Evolutionary conservation across 2,329 filamentous ascomycete genomes (phyloP), one percentile per base, ranked within the genome.

Genomic region (Fusarium poae): DNA sequence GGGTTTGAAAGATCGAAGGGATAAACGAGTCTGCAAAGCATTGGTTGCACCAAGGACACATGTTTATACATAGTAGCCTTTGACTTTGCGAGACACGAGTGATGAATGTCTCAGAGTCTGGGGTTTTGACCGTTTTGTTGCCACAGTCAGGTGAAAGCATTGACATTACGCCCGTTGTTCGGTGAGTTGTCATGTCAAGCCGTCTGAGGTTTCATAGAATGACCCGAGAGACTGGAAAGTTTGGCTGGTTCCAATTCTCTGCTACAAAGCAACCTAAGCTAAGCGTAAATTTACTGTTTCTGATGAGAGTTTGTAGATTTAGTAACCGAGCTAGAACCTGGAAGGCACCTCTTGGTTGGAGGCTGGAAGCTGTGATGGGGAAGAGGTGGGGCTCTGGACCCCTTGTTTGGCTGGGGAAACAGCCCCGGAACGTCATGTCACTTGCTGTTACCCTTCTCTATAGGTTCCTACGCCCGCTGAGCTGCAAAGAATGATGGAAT

Each of bases 381-480:
- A 27, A 51, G 60, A 51, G 60, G 62, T 65, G 62, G 62, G 45
- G 61, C 40, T 43, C 45, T 53, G 58, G 53, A 43, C 64, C 62
- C 46, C 48, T 50, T 67, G 61, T 37, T 53, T 67, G 62, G 60
- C 62, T 60, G 62, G 61, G 62, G 16, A 23, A 58, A 37, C 48
- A 51, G 32, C 21, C 29, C 29, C 23, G 58, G 40, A 67, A 61
- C 57, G 62, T 65, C 62, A 63, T 69, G 66, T 64, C 57, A 64
- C 51, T 71, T 56, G 56, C 53, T 52, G 57, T 29, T 20, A 27
- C 25, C 42, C 18, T 43, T 45, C 18, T 27, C 25, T 39, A 16
- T 18, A 29, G 18, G 34, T 40, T 51, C 23, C 52, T 64, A 72
- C 71, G 71, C 71, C 71, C 71, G 71, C 71, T 73, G 57, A 66